A percentile compares a stretch with the other conserved stretches of the same genome.
Evolutionary conservation across 257 asterid genomes (phyloP).

Genomic region (Lantana camara): DNA sequence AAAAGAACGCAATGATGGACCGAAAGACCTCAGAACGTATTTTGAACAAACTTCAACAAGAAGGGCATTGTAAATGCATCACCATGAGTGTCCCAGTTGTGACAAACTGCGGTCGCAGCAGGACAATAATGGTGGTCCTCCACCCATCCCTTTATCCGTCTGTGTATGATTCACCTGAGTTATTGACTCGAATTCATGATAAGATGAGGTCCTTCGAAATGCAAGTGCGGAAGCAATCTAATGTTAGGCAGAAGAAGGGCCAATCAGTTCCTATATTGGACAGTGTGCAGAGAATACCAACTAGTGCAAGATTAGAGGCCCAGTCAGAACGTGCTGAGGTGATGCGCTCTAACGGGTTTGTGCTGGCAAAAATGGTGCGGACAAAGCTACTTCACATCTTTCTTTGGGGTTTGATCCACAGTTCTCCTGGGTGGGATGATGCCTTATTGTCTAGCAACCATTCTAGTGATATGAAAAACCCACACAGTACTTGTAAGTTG

Average conservation of each 20-base stretch:
- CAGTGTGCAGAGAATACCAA: slow-evolving; percentile 69
- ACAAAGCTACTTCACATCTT: slow-evolving; percentile 82
- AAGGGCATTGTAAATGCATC: slow-evolving; percentile 83
- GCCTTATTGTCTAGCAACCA: slow-evolving; percentile 46
- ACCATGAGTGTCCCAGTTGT: slow-evolving; percentile 63
- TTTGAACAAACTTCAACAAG: slow-evolving; percentile 80
- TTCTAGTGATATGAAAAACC: slow-evolving; percentile 60
- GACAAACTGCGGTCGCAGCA: slow-evolving; percentile 76
- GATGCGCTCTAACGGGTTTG: slow-evolving; percentile 81
- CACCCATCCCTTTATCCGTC: slow-evolving; percentile 95
- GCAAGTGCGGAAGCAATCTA: slow-evolving; percentile 57
- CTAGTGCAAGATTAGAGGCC: slow-evolving; percentile 37
- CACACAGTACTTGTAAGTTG: slow-evolving; percentile 70
- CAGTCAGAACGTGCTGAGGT: slow-evolving; percentile 60
- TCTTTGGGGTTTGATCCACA: slow-evolving; percentile 71
- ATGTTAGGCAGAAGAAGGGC: slow-evolving; percentile 50
- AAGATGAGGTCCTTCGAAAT: slow-evolving; percentile 69
- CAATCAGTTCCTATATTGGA: slow-evolving; percentile 55
- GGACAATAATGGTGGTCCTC: slow-evolving; percentile 72
- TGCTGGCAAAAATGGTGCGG: slow-evolving; percentile 80
- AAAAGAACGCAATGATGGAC: slow-evolving; percentile 64
- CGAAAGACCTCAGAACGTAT: slow-evolving; percentile 73
- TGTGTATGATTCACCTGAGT: slow-evolving; percentile 54
- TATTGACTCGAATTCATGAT: slow-evolving; percentile 74
- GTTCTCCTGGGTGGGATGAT: slow-evolving; percentile 58